Conservation (phyloP, 2,329 filamentous ascomycete species). For the Lasiodiplodia citricola region DNA sequence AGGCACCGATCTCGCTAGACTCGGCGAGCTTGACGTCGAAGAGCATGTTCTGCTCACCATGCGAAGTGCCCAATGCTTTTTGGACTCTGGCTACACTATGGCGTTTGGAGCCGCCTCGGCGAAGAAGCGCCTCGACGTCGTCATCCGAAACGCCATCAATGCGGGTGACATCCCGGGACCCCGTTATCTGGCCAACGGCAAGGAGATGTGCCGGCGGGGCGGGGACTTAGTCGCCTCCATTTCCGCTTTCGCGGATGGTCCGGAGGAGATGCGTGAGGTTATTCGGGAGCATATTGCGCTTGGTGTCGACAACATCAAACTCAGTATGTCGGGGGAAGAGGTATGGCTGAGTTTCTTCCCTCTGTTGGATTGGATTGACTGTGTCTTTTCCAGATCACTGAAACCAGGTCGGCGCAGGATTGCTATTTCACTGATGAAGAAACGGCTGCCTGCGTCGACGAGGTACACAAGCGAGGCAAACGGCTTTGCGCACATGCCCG, state of each 20-base stretch:
- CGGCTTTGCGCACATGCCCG: conserved; percentile 54
- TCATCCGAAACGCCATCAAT: conserved; percentile 46
- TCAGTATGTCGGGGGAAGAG: conserved; percentile 38
- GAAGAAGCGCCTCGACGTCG: conserved; percentile 53
- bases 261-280: conserved; percentile 35
- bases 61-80: conserved; percentile 49
- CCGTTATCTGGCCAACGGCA: conserved; percentile 54
- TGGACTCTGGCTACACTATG: conserved; percentile 45
- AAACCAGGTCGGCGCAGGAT: conserved; percentile 45
- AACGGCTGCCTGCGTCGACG: conserved; percentile 55
- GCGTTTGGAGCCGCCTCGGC: conserved; percentile 54
- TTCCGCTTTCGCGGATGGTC: conserved; percentile 46
- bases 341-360: not conserved
- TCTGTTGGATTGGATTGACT: not conserved
- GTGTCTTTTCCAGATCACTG: conserved; percentile 30
- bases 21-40: conserved; percentile 53
- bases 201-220: conserved; percentile 53
- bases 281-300: conserved; percentile 37
- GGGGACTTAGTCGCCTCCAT: conserved; percentile 53
- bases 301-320: conserved; percentile 44
- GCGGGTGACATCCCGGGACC: conserved; percentile 55
- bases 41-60: conserved; percentile 56
- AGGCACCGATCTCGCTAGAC: conserved; percentile 45
- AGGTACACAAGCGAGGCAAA: conserved; percentile 49
- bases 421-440: conserved; percentile 55